A percentile compares a stretch with the other conserved stretches of the same genome.
phyloP scores from a whole-genome alignment of 306 rosid species.

The Quercus mongolica region DNA sequence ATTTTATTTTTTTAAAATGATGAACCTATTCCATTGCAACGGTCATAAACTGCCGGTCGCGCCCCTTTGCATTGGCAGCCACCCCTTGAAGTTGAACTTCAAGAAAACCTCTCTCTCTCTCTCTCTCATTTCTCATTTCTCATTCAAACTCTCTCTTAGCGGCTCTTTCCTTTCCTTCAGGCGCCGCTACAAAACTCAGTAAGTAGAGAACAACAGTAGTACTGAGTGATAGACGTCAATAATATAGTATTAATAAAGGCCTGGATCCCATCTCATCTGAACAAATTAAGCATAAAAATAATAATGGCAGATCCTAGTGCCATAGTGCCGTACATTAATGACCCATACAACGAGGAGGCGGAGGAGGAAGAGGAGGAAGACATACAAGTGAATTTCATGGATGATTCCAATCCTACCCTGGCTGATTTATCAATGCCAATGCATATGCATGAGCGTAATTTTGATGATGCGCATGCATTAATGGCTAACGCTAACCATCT shows the following conservation, averaged over 20 bases:
- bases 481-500: neutral
- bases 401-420: slow-evolving; percentile 17
- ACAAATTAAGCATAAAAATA: too few species aligned
- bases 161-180: slow-evolving; percentile 11
- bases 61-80: slow-evolving; percentile 3
- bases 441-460: neutral
- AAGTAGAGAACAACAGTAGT: neutral
- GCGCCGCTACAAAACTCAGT: slow-evolving; percentile 29
- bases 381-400: neutral
- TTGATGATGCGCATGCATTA: neutral
- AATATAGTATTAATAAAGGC: too few species aligned
- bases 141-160: slow-evolving; percentile 2
- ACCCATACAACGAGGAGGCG: neutral
- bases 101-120: neutral
- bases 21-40: slow-evolving; percentile 28
- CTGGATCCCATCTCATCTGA: too few species aligned
- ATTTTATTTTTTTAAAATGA: neutral
- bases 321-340: slow-evolving; percentile 13
- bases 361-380: too few species aligned
- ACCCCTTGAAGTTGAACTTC: neutral
- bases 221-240: too few species aligned
- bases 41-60: slow-evolving; percentile 41
- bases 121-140: neutral
- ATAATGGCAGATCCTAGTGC: slow-evolving; percentile 37
- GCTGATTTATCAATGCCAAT: neutral